Evolutionary conservation across 495 filamentous ascomycete genomes (phyloP).

Genomic region (Aspergillus campestris): DNA sequence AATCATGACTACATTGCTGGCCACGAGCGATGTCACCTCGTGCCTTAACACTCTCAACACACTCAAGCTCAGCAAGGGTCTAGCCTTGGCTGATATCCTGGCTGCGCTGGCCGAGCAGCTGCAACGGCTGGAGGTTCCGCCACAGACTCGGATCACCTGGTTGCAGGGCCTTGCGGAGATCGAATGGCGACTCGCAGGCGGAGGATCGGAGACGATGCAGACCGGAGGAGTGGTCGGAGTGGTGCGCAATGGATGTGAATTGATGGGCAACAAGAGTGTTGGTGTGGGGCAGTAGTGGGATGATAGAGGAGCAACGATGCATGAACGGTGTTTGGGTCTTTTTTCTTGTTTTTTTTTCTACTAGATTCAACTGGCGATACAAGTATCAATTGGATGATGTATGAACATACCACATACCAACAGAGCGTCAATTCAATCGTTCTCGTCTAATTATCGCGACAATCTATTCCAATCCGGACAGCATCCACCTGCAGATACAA

Average conservation of each 20-base stretch:
- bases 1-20: constrained; percentile 75
- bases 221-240: constrained; percentile 89
- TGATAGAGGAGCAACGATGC: background rate
- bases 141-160: constrained; percentile 84
- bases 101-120: constrained; percentile 77
- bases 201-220: constrained; percentile 82
- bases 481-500: too few species aligned
- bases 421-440: too few species aligned
- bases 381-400: constrained; percentile 4
- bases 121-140: constrained; percentile 71
- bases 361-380: background rate
- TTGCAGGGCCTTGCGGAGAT: constrained; percentile 86
- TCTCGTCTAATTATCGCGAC: too few species aligned
- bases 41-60: constrained; percentile 80
- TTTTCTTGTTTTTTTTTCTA: too few species aligned
- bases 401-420: too few species aligned
- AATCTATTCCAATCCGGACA: too few species aligned
- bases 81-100: constrained; percentile 90
- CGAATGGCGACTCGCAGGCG: constrained; percentile 82
- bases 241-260: constrained; percentile 75
- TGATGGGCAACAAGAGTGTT: constrained; percentile 41
- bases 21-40: constrained; percentile 73
- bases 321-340: background rate
- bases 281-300: background rate
- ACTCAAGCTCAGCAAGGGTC: constrained; percentile 76